Evolutionary conservation across 495 filamentous ascomycete species (phyloP).

Genomic region (Hypoxylon crocopeplum): DNA sequence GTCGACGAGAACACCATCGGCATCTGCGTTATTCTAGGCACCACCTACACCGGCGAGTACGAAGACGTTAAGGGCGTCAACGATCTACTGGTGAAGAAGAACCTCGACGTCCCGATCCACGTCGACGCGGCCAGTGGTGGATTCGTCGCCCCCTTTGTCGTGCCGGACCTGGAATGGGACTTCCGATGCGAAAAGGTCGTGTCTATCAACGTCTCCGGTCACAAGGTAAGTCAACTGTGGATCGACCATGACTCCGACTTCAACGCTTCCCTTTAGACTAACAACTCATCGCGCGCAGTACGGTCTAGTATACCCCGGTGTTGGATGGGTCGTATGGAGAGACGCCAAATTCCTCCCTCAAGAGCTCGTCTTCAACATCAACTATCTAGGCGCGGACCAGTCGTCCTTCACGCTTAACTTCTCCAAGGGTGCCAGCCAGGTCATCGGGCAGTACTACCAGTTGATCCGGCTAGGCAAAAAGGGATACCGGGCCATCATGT

Average conservation of each 20-base stretch:
- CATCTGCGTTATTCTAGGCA: conserved; percentile 87
- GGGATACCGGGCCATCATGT: conserved; percentile 87
- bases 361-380: conserved; percentile 97
- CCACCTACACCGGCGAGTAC: conserved; percentile 95
- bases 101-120: conserved; percentile 82
- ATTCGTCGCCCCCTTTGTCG: conserved; percentile 87
- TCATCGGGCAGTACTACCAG: conserved; percentile 97
- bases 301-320: conserved; percentile 83
- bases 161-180: conserved; percentile 84
- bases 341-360: conserved; percentile 81
- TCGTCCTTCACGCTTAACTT: conserved; percentile 98
- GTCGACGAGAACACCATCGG: conserved; percentile 96
- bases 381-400: conserved; percentile 93
- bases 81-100: conserved; percentile 73
- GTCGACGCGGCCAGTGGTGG: conserved; percentile 91
- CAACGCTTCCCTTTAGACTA: neutral
- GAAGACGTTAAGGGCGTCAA: conserved; percentile 92
- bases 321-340: conserved; percentile 93
- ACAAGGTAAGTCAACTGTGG: conserved; percentile 70
- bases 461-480: conserved; percentile 89
- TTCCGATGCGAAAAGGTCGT: conserved; percentile 86
- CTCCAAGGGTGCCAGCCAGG: conserved; percentile 87
- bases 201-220: conserved; percentile 90
- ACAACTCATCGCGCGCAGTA: conserved; percentile 43
- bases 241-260: neutral